Conservation (phyloP, 2,329 filamentous ascomycete genomes). For the Xylariomycetidae sp. region DNA sequence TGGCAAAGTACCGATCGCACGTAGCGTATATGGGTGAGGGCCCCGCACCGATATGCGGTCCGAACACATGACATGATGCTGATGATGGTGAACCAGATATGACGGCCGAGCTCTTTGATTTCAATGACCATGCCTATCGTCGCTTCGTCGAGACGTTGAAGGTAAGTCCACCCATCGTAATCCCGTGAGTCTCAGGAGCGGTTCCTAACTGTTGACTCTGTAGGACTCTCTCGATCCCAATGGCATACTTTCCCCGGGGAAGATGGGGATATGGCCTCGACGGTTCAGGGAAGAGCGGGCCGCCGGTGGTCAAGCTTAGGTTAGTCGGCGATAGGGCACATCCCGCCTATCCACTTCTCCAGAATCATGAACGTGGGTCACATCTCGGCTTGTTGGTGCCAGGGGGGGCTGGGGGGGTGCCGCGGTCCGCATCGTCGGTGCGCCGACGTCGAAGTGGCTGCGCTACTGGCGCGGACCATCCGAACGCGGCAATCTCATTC, state of each 20-base stretch:
- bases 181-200: neutral
- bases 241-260: constrained; percentile 2
- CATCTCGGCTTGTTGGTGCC: too few species aligned
- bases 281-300: neutral
- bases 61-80: neutral
- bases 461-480: too few species aligned
- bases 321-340: too few species aligned
- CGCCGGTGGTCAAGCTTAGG: too few species aligned
- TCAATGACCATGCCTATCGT: constrained; percentile 1
- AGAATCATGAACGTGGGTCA: too few species aligned
- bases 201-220: neutral
- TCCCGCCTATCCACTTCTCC: too few species aligned
- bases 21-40: neutral
- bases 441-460: too few species aligned
- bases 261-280: constrained; percentile 2
- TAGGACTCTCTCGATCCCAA: constrained; percentile 1
- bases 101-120: constrained; percentile 1
- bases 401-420: too few species aligned
- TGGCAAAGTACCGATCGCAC: neutral
- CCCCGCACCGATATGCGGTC: neutral
- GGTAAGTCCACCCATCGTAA: neutral
- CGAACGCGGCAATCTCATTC: too few species aligned
- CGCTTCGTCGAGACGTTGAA: constrained; percentile 3
- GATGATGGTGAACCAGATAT: neutral
- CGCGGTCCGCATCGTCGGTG: too few species aligned